Base-by-base conservation (phyloP, 1,284 basidiomycete genomes). In the Sporisorium iseilematis-ciliati region DNA sequence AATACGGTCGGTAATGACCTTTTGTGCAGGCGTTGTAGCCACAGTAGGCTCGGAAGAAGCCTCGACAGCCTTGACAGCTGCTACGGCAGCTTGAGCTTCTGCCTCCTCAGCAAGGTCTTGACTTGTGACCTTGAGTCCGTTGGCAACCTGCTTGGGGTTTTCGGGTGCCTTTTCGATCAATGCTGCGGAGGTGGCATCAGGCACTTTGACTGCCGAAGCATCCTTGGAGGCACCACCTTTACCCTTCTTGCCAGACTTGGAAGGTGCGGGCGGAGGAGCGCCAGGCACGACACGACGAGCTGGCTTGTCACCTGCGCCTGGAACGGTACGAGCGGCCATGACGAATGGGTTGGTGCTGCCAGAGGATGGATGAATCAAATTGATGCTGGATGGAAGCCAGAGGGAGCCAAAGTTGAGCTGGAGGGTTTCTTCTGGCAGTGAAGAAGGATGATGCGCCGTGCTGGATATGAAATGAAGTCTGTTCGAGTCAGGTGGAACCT, bases 101-200 rank as follows among this genome's bases (percentile, higher is more conserved):
- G 67, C 73, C 21, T 75, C 50, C 20, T 75, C 73, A 6, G 73
- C 67, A 10, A 75, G 64, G 29, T 75, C 73, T 25, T 63, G 49
- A 20, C 41, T 46, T 41, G 67, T 70, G 33, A 71, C 64, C 43
- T 75, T 70, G 60, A 75, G 73, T 14, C 54, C 67, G 20, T 61
- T 61, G 31, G 73, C 73, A 20, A 75, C 73, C 29, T 75, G 63
- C 6, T 57, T 53, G 5, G 67, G 67, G 29, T 50, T 51, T 16
- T 52, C 57, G 6, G 73, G 73, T 0, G 73, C 64, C 45, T 64
- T 55, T 18, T 64, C 57, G 57, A 75, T 57, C 10, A 75, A 23
- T 2, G 67, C 66, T n/a, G 73, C 73, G 4, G 67, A 58, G 14
- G 64, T 58, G 7, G 73, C 67, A 48, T 71, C 56, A 12, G 66